Evolutionary conservation across 148 eudicot species (phyloP).

Genomic region (Silene conica): DNA sequence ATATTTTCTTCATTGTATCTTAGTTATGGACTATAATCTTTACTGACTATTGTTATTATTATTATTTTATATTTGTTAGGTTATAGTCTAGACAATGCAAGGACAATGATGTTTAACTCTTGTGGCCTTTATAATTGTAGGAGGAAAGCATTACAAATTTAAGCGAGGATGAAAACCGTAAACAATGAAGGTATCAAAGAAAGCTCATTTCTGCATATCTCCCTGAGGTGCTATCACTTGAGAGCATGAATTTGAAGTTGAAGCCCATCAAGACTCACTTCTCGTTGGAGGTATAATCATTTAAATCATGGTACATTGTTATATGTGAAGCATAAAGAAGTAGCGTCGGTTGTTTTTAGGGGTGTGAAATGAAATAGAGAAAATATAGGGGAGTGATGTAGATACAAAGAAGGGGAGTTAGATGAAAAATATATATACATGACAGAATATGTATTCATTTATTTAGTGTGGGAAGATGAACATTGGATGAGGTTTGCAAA

Average conservation of each 20-base stretch:
- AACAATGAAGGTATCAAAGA: too few relatives aligned
- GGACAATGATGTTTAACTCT: too few relatives aligned
- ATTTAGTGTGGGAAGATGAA: constrained; percentile 23
- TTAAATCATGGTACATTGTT: too few relatives aligned
- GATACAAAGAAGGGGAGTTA: constrained; percentile 25
- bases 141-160: too few relatives aligned
- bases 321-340: constrained; percentile 12
- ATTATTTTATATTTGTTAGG: too few relatives aligned
- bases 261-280: constrained; percentile 86
- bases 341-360: constrained; percentile 10
- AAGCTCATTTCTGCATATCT: constrained; percentile 67
- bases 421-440: constrained; percentile 14
- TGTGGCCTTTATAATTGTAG: too few relatives aligned
- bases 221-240: constrained; percentile 97
- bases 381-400: constrained; percentile 33
- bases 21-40: too few relatives aligned
- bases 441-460: constrained; percentile 1
- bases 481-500: constrained; percentile 34
- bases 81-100: too few relatives aligned
- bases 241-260: constrained; percentile 95
- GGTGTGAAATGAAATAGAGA: constrained; percentile 15
- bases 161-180: too few relatives aligned
- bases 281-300: constrained; percentile 31
- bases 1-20: too few relatives aligned
- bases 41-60: too few relatives aligned